A percentile compares a stretch with the other conserved stretches of the same genome.
These are phyloP conservation scores for Ophiostoma pallidulum DNA, from an alignment of 2,329 filamentous ascomycete genomes.

Conservation along the genomic window DNA sequence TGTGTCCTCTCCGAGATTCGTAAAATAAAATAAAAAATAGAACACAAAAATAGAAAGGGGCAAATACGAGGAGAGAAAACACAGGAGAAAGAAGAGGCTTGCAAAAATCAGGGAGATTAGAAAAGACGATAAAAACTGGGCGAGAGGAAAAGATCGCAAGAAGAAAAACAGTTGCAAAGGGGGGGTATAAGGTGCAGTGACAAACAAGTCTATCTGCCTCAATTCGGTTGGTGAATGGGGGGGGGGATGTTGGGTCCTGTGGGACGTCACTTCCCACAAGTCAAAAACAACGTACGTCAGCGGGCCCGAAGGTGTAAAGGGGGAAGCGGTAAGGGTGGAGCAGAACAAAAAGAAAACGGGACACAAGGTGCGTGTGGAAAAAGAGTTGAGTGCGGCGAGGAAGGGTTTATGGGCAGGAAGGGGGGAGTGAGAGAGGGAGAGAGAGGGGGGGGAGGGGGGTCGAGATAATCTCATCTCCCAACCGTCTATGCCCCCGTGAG, in stretches of 20 bases:
- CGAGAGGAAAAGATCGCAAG: neutral
- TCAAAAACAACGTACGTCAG: neutral
- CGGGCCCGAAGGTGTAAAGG: neutral
- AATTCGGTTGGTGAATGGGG: neutral
- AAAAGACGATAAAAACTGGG: neutral
- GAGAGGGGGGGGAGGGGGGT: too few relatives aligned
- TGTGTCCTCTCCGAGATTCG: too few relatives aligned
- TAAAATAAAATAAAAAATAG: neutral
- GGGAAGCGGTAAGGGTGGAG: too few relatives aligned
- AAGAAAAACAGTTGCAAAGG: conserved; percentile 1
- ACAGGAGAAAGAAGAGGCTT: neutral
- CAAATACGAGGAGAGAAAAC: neutral
- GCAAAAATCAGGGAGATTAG: neutral
- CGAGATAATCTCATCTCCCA: too few relatives aligned
- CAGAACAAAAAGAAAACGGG: too few relatives aligned
- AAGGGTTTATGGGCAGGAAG: too few relatives aligned
- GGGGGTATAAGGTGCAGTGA: conserved; percentile 8
- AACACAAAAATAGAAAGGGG: neutral
- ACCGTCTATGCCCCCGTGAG: too few relatives aligned
- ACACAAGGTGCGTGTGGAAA: too few relatives aligned
- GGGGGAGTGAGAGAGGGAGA: too few relatives aligned
- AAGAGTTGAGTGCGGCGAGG: too few relatives aligned
- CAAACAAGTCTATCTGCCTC: neutral
- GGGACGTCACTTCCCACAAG: neutral
- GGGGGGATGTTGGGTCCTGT: too few relatives aligned